A percentile compares a stretch with the other conserved stretches of the same genome.
Conservation (phyloP, 169 alveolate species). For the Babesia gibsoni region DNA sequence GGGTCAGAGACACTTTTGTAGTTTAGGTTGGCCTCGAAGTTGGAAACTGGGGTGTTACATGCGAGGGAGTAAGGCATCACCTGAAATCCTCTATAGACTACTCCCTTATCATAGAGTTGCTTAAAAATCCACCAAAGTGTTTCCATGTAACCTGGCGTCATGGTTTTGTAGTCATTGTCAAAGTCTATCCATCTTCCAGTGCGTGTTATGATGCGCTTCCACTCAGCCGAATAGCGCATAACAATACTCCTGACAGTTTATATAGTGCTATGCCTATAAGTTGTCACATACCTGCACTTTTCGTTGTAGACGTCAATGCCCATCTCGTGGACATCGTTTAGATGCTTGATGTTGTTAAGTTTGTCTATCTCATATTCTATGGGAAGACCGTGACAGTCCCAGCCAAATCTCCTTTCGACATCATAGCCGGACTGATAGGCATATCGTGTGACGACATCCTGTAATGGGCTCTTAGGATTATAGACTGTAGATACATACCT, state of each 20-base stretch:
- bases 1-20: conserved; percentile 96
- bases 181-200: conserved; percentile 99
- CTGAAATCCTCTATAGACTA: conserved; percentile 93
- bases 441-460: conserved; percentile 98
- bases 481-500: conserved; percentile 62
- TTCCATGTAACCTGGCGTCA: conserved; percentile 97
- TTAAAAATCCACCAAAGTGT: conserved; percentile 93
- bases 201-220: conserved; percentile 88
- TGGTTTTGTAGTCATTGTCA: conserved; percentile 98
- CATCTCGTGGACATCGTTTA: conserved; percentile 87
- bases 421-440: conserved; percentile 94
- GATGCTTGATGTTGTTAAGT: conserved; percentile 83
- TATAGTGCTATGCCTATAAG: too few species aligned
- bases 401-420: conserved; percentile 98
- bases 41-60: conserved; percentile 95
- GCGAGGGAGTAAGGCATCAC: conserved; percentile 99
- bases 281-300: conserved; percentile 61
- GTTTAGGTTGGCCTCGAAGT: conserved; percentile 96
- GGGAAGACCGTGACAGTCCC: conserved; percentile 99
- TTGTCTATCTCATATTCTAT: conserved; percentile 97
- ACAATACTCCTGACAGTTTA: conserved; percentile 90
- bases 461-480: neutral
- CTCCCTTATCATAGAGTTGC: conserved; percentile 86
- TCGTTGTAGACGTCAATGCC: conserved; percentile 81
- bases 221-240: conserved; percentile 93